Percentiles rank a stretch among this genome's conserved stretches.
phyloP scores from a whole-genome alignment of 1,284 basidiomycete species.

The Trichosporon inkin region DNA sequence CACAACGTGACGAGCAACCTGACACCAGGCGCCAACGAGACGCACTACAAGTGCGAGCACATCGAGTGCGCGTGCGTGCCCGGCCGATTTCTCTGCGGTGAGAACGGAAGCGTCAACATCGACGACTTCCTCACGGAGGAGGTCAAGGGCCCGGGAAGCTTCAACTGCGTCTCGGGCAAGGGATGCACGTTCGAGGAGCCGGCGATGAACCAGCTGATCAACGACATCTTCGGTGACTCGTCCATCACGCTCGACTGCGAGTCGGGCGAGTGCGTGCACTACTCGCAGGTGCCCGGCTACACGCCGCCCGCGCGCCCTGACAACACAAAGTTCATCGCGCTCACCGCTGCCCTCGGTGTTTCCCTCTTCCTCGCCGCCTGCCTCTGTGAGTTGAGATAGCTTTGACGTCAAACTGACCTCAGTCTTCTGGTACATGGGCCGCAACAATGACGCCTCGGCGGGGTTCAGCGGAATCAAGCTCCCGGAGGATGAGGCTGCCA shows the following conservation, averaged over 20 bases:
- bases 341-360: constrained; percentile 75
- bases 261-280: constrained; percentile 90
- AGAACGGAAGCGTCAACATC: constrained; percentile 92
- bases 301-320: constrained; percentile 73
- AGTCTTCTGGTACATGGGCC: constrained; percentile 87
- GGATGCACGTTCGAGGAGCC: constrained; percentile 87
- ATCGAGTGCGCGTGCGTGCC: constrained; percentile 89
- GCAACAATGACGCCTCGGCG: constrained; percentile 58
- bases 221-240: constrained; percentile 85
- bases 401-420: not conserved
- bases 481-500: constrained; percentile 72
- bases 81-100: constrained; percentile 88
- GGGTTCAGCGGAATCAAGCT: constrained; percentile 74
- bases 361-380: constrained; percentile 55
- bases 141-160: constrained; percentile 84
- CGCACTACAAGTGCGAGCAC: constrained; percentile 70
- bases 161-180: constrained; percentile 70
- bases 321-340: constrained; percentile 72
- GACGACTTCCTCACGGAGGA: constrained; percentile 84
- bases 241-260: constrained; percentile 83
- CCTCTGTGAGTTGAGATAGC: constrained; percentile 39
- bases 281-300: constrained; percentile 89
- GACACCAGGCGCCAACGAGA: constrained; percentile 60
- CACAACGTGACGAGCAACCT: not conserved
- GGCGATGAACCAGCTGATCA: constrained; percentile 92